Conservation (phyloP, 148 eudicot species). For the Arbutus unedo region DNA sequence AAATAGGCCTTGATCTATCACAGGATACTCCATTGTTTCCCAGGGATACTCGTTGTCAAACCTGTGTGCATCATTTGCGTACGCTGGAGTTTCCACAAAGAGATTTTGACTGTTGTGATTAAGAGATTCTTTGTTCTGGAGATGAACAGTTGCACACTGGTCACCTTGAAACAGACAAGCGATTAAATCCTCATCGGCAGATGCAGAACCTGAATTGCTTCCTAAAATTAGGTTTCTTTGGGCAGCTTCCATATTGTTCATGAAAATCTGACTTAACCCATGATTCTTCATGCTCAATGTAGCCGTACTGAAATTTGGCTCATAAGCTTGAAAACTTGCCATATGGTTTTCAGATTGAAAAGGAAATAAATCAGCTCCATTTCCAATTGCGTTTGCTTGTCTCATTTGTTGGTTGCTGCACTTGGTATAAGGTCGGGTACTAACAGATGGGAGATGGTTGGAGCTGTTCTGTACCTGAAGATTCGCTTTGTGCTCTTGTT, state of each 20-base stretch:
- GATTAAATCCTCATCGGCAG: conserved; percentile 35
- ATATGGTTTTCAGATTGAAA: conserved; percentile 23
- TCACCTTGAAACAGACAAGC: conserved; percentile 47
- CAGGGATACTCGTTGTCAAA: conserved; percentile 54
- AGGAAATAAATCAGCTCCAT: conserved; percentile 24
- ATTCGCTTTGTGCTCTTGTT: conserved; percentile 36
- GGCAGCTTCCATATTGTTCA: conserved; percentile 31
- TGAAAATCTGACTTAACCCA: conserved; percentile 29
- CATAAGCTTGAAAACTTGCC: conserved; percentile 27
- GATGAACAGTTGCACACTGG: conserved; percentile 25
- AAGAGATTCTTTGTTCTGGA: conserved; percentile 36
- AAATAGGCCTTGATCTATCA: conserved; percentile 64
- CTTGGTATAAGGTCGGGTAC: conserved; percentile 26
- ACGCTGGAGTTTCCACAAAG: conserved; percentile 35
- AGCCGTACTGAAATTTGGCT: conserved; percentile 28
- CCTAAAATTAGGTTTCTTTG: conserved; percentile 31
- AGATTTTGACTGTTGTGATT: conserved; percentile 38
- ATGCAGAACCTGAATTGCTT: conserved; percentile 33
- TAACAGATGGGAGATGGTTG: conserved; percentile 27
- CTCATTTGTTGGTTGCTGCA: conserved; percentile 20
- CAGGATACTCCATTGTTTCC: conserved; percentile 60
- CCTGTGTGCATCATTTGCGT: conserved; percentile 37
- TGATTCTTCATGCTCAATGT: conserved; percentile 32
- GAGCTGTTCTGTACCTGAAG: conserved; percentile 28
- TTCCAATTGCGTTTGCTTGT: conserved; percentile 23